Conservation (phyloP, 495 filamentous ascomycete genomes). For the Hyaloscypha bicolor region DNA sequence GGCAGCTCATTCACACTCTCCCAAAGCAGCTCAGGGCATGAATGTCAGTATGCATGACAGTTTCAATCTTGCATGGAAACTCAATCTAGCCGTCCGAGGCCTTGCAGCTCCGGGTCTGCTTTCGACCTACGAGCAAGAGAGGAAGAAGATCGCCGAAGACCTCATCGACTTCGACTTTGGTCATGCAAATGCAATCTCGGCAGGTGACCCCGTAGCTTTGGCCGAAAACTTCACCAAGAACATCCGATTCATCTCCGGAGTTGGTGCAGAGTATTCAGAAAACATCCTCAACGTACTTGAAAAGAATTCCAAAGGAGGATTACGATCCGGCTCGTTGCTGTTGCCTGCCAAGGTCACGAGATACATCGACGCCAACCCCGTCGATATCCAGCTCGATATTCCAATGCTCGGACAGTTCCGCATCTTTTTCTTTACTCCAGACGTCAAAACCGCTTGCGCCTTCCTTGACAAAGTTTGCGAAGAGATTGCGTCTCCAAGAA, state of each 20-base stretch:
- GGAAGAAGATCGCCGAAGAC: conserved; percentile 65
- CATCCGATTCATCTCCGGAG: conserved; percentile 67
- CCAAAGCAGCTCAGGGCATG: conserved; percentile 75
- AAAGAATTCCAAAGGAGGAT: conserved; percentile 35
- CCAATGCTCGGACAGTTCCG: conserved; percentile 70
- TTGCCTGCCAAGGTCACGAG: conserved; percentile 65
- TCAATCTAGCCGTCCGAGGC: conserved; percentile 65
- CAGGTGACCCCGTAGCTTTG: conserved; percentile 56
- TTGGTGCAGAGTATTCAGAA: conserved; percentile 63
- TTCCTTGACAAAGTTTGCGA: conserved; percentile 59
- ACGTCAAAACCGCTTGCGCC: conserved; percentile 49
- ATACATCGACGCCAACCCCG: conserved; percentile 70
- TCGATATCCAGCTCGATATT: conserved; percentile 73
- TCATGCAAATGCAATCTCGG: conserved; percentile 64
- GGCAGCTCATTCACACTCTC: conserved; percentile 68
- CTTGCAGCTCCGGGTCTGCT: conserved; percentile 58
- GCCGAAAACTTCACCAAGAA: conserved; percentile 66
- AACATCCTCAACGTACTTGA: conserved; percentile 56
- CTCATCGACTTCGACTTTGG: conserved; percentile 73
- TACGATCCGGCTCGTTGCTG: conserved; percentile 60
- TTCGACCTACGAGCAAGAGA: conserved; percentile 69
- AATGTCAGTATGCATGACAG: conserved; percentile 65
- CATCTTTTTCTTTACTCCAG: conserved; percentile 63
- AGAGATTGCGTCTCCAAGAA: conserved; percentile 41
- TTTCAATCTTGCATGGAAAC: conserved; percentile 78